Evolutionary conservation across 2,329 filamentous ascomycete genomes (phyloP).

Genomic region (Phialophora verrucosa): DNA sequence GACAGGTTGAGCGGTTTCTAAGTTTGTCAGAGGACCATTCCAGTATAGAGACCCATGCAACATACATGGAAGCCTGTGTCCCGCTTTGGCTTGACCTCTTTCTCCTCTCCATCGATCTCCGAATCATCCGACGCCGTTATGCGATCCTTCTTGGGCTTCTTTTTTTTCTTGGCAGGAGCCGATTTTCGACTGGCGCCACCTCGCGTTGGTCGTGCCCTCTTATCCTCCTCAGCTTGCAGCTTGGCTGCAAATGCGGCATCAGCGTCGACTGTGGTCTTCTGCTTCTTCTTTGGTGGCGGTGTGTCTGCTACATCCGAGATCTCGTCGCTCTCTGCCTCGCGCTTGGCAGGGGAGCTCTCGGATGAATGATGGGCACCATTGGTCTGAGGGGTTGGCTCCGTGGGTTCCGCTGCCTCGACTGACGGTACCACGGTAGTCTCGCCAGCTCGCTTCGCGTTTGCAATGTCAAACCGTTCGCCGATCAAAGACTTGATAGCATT

Average conservation of each 20-base stretch:
- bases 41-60: conserved; percentile 30
- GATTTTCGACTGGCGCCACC: conserved; percentile 69
- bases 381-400: conserved; percentile 36
- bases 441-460: conserved; percentile 58
- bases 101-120: conserved; percentile 69
- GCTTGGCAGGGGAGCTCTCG: conserved; percentile 49
- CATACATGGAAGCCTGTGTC: conserved; percentile 88
- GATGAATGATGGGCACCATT: conserved; percentile 46
- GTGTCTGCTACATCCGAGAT: conserved; percentile 47
- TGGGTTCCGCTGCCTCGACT: conserved; percentile 37
- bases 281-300: conserved; percentile 65
- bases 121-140: conserved; percentile 67
- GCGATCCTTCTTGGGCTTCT: conserved; percentile 57
- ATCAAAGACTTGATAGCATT: conserved; percentile 74
- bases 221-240: conserved; percentile 91
- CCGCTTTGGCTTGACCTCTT: conserved; percentile 68
- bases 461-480: conserved; percentile 74
- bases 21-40: conserved; percentile 12
- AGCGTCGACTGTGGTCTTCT: conserved; percentile 70
- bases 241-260: conserved; percentile 87
- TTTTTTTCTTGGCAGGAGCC: conserved; percentile 65
- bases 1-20: conserved; percentile 56
- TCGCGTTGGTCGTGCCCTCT: conserved; percentile 74
- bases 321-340: conserved; percentile 50
- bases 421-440: conserved; percentile 45